Evolutionary conservation across 148 eudicot species (phyloP).

Genomic region (Chenopodium berlandieri): DNA sequence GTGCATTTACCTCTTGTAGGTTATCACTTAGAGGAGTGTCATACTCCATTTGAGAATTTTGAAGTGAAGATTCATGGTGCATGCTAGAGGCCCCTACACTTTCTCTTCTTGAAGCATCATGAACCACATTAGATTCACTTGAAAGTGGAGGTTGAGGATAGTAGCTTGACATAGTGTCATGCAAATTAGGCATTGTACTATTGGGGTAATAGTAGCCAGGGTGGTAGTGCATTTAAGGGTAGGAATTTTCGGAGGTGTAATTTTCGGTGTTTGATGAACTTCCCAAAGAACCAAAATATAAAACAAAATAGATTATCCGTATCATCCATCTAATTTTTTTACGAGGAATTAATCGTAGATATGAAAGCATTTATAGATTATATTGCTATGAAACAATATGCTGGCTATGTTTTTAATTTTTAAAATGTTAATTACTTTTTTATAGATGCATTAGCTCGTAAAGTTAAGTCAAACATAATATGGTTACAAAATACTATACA

Average conservation of each 20-base stretch:
- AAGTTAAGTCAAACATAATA: too few species aligned
- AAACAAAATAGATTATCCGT: neutral
- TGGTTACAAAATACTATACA: too few species aligned
- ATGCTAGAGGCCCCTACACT: neutral
- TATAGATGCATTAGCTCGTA: too few species aligned
- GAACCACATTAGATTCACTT: neutral
- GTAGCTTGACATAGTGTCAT: neutral
- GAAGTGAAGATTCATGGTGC: slow-evolving; percentile 5
- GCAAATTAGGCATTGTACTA: neutral
- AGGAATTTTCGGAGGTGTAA: neutral
- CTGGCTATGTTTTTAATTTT: too few species aligned
- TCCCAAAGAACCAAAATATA: neutral
- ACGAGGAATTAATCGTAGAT: too few species aligned
- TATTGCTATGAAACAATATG: too few species aligned
- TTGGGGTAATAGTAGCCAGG: neutral
- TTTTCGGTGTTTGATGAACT: neutral
- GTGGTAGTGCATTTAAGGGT: neutral
- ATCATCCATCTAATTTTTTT: neutral
- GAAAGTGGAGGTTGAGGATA: neutral
- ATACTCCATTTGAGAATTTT: neutral
- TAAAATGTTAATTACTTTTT: too few species aligned
- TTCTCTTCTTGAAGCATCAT: neutral
- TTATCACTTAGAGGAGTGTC: neutral
- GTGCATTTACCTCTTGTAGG: neutral
- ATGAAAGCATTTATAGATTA: too few species aligned